Evolutionary conservation across 1,139 yeast genomes (phyloP).

Genomic region (Nadsonia starkeyi-henricii): DNA sequence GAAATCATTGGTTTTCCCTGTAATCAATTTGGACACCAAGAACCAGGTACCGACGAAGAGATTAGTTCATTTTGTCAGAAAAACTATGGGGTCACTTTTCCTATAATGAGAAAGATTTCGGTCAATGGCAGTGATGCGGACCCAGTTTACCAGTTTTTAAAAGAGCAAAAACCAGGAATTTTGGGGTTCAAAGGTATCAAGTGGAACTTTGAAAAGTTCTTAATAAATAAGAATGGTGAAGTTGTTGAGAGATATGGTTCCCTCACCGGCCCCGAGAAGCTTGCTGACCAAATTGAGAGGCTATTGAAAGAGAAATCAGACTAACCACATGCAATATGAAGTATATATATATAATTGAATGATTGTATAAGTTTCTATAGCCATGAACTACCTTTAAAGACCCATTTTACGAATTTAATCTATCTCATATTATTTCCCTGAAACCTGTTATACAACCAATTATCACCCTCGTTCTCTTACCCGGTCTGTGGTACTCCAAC

Average conservation of each 20-base stretch:
- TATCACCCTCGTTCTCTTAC: no score
- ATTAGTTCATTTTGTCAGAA: slow-evolving; percentile 49
- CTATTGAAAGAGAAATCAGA: slow-evolving; percentile 24
- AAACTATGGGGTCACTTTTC: slow-evolving; percentile 77
- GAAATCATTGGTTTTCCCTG: slow-evolving; percentile 86
- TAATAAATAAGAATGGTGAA: slow-evolving; percentile 55
- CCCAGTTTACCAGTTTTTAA: slow-evolving; percentile 69
- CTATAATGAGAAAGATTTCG: slow-evolving; percentile 70
- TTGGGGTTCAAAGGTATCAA: slow-evolving; percentile 70
- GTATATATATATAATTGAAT: no score
- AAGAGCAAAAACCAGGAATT: slow-evolving; percentile 46
- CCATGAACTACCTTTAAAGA: no score
- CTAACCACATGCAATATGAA: background rate
- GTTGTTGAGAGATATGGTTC: slow-evolving; percentile 63
- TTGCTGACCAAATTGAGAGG: slow-evolving; percentile 36
- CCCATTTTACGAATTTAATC: no score
- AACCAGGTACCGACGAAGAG: slow-evolving; percentile 59
- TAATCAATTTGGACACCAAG: slow-evolving; percentile 82
- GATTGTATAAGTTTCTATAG: no score
- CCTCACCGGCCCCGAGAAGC: slow-evolving; percentile 47
- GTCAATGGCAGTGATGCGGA: slow-evolving; percentile 78
- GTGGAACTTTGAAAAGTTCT: slow-evolving; percentile 94
- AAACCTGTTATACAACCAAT: no score
- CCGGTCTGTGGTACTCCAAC: background rate
- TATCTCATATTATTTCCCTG: no score